Conservation (phyloP, 768 basidiomycete genomes). For the Hydnum rufescens region DNA sequence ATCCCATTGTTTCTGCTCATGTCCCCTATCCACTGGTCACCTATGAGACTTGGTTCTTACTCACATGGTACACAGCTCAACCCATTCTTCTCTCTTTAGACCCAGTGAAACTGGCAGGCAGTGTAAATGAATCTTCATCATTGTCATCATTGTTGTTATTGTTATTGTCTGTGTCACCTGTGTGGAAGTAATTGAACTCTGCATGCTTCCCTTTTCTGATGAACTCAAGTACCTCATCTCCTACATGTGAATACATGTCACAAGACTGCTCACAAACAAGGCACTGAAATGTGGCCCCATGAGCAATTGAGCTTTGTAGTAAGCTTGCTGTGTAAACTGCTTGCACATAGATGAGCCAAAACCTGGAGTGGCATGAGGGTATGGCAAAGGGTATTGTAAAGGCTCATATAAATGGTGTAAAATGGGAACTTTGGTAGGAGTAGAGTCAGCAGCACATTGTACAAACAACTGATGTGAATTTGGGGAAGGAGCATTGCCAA, state of each 20-base stretch:
- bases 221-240: not conserved
- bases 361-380: slow-evolving; percentile 20
- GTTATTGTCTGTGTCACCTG: too few species aligned
- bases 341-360: slow-evolving; percentile 15
- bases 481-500: not conserved
- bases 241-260: slow-evolving; percentile 21
- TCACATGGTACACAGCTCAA: too few species aligned
- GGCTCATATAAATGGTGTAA: slow-evolving; percentile 22
- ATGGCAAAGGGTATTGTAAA: slow-evolving; percentile 21
- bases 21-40: too few species aligned
- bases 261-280: slow-evolving; percentile 20
- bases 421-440: slow-evolving; percentile 10
- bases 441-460: not conserved
- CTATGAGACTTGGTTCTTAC: too few species aligned
- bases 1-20: too few species aligned
- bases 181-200: slow-evolving; percentile 7
- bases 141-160: too few species aligned
- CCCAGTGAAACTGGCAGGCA: too few species aligned
- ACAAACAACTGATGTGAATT: not conserved
- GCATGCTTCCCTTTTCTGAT: not conserved
- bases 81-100: too few species aligned
- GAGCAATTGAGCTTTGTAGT: slow-evolving; percentile 19
- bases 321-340: slow-evolving; percentile 18
- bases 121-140: too few species aligned
- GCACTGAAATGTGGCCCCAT: slow-evolving; percentile 18